phyloP scores from a whole-genome alignment of 176 grass and related monocot genomes.

The maize (Zea mays) region DNA sequence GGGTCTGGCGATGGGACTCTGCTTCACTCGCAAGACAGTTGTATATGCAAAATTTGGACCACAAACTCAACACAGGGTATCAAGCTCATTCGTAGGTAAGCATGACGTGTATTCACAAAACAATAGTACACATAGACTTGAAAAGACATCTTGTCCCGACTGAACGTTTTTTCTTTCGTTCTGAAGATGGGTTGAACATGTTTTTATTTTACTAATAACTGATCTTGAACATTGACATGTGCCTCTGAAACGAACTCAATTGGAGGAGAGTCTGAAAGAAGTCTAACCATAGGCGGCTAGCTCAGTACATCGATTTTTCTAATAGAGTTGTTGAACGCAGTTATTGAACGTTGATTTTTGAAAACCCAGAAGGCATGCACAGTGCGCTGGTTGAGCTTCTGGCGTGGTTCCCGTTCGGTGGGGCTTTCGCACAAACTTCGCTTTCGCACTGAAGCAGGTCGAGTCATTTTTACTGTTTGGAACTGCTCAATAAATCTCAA shows the following conservation, averaged over 20 bases:
- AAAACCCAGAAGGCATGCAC: neutral
- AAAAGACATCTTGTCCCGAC: neutral
- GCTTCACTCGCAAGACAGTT: no score
- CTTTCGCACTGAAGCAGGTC: no score
- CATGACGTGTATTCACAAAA: neutral
- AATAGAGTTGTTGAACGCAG: neutral
- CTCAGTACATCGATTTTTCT: neutral
- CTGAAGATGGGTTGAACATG: neutral
- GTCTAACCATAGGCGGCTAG: neutral
- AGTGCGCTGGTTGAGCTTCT: no score
- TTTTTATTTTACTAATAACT: neutral
- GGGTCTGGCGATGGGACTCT: no score
- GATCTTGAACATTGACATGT: neutral
- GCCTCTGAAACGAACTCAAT: neutral
- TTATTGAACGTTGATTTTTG: constrained; percentile 13
- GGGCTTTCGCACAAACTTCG: no score
- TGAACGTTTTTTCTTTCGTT: no score
- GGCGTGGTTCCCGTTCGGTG: no score
- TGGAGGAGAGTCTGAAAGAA: neutral
- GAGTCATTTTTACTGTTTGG: no score
- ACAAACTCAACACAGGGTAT: no score
- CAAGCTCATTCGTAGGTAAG: neutral
- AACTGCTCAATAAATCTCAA: no score
- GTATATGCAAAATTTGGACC: no score
- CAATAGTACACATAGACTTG: neutral